A percentile compares a stretch with the other conserved stretches of the same genome.
Evolutionary conservation across 2,329 filamentous ascomycete genomes (phyloP).

Genomic region (Colletotrichum sp.): DNA sequence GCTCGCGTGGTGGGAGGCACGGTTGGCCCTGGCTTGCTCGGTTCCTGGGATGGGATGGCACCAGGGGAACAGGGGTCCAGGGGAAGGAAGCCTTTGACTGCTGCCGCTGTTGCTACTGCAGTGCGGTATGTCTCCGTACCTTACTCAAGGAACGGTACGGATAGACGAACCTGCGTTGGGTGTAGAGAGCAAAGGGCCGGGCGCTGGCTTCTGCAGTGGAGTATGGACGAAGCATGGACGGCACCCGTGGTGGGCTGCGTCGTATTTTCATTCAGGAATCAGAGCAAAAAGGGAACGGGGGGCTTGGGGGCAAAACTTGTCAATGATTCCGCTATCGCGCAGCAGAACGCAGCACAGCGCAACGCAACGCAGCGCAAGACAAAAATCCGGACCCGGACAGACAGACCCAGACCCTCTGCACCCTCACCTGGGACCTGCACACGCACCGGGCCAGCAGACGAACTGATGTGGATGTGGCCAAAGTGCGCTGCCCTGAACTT

Average conservation of each 20-base stretch:
- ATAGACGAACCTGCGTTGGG: not conserved
- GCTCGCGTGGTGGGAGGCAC: not conserved
- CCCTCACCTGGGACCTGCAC: not conserved
- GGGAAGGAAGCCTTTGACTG: not conserved
- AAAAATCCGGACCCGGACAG: not conserved
- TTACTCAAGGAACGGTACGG: not conserved
- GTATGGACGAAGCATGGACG: conserved; percentile 2
- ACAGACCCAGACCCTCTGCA: not conserved
- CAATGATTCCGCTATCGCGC: not conserved
- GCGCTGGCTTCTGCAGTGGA: conserved; percentile 8
- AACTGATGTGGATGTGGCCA: not conserved
- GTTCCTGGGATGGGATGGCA: not conserved
- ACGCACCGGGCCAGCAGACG: not conserved
- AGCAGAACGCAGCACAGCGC: not conserved
- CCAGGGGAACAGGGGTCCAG: not conserved
- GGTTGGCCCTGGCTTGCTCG: conserved; percentile 12
- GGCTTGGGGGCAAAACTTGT: not conserved
- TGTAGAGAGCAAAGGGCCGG: not conserved
- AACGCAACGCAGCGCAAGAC: not conserved
- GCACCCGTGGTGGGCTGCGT: not conserved
- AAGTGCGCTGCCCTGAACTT: not conserved
- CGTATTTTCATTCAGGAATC: not conserved
- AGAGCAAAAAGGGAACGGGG: not conserved
- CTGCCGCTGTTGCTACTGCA: not conserved
- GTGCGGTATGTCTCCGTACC: not conserved